phyloP scores from a whole-genome alignment of 768 basidiomycete genomes.

The Boletus sp. region DNA sequence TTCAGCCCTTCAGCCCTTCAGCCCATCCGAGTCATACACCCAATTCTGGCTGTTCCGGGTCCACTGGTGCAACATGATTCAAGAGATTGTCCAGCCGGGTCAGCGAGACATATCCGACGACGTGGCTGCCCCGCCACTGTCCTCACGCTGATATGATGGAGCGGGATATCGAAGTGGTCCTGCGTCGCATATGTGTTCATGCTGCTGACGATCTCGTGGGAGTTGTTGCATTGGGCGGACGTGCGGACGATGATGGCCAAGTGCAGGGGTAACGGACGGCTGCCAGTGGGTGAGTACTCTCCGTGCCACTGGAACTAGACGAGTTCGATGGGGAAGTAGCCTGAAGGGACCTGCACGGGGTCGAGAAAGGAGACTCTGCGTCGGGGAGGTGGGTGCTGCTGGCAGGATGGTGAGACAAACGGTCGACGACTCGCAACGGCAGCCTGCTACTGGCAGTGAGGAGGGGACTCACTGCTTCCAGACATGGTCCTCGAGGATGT shows the following conservation, averaged over 20 bases:
- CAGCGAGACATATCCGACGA: conserved; percentile 22
- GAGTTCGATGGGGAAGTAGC: conserved; percentile 23
- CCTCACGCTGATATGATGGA: conserved; percentile 6
- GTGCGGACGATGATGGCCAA: conserved; percentile 30
- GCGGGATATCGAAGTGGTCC: conserved; percentile 12
- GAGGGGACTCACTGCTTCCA: background rate
- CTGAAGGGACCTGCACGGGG: conserved; percentile 18
- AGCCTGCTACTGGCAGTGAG: too few species aligned
- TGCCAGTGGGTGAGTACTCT: conserved; percentile 10
- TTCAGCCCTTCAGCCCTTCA: conserved; percentile 16
- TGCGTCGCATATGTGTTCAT: conserved; percentile 21
- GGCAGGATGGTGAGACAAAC: background rate
- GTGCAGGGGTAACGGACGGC: conserved; percentile 21
- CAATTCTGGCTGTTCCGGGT: conserved; percentile 30
- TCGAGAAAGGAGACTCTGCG: background rate
- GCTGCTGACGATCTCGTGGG: conserved; percentile 29
- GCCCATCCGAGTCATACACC: conserved; percentile 28
- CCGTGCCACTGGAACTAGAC: conserved; percentile 33
- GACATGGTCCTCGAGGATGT: background rate
- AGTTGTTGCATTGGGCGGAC: conserved; percentile 18
- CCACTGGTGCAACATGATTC: conserved; percentile 15
- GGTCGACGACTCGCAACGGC: background rate
- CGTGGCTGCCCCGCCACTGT: conserved; percentile 28
- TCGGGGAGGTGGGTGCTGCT: background rate
- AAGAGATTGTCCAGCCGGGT: conserved; percentile 13